Base-by-base conservation (phyloP, 257 asterid genomes). In the Paulownia fortunei region DNA sequence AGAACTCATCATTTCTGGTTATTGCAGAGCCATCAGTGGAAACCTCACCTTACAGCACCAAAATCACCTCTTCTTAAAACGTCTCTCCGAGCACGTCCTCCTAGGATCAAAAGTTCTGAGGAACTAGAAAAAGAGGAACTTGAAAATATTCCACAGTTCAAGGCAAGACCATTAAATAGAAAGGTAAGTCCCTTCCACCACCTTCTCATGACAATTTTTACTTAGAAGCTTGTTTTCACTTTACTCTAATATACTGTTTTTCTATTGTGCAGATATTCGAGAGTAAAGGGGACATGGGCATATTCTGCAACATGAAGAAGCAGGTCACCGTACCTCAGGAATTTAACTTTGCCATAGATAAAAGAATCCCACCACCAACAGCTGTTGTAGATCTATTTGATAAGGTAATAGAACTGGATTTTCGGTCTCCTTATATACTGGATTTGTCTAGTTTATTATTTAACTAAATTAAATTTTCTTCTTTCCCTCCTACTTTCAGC, bases 211-310 rank as follows among this genome's bases (percentile, higher is more conserved):
- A 51, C 24, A 16, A 27, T n/a, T 32, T n/a, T 41, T 68, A 16
- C 8, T 23, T 7, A 13, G 46, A 72, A 36, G 23, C 23, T 55
- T 51, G 21, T 71, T 16, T 69, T 76, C 46, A 18, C 30, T 68
- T 19, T 46, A 49, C 39, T 0, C 12, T 69, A 62, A 73, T 65
- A 21, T 51, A 36, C 73, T 56, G 1, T 58, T 36, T 69, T 27
- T 72, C 7, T 7, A 18, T 63, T 71, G 37, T 62, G 76, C 79
- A 95, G 99, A 95, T 95, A 80, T 88, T 95, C 59, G 98, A 95
- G 74, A 95, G 97, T 71, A 93, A 95, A 84, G 97, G 99, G 62
- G 99, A 86, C 36, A 62, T 95, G 88, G 98, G 98, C 8, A 79
- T 95, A 41, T 91, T 86, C 84, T 83, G 90, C 88, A 82, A 90